phyloP scores from a whole-genome alignment of 108 stramenopile genomes.

The Schizochytrium sp. region DNA sequence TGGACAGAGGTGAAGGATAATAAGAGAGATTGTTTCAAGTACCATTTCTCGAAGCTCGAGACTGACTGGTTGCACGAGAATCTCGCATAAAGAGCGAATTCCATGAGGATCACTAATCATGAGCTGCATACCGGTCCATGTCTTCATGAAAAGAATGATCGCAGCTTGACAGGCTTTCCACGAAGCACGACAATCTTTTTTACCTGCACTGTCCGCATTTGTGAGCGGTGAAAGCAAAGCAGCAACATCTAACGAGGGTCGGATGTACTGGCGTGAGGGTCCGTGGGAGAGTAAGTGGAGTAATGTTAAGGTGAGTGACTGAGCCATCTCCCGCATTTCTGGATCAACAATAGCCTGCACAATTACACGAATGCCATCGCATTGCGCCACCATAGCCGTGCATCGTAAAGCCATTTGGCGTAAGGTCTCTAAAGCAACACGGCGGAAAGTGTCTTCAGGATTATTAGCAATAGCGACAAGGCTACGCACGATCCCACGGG shows the following conservation, averaged over 20 bases:
- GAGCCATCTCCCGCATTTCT: slow-evolving; percentile 19
- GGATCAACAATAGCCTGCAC: slow-evolving; percentile 53
- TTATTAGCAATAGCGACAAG: slow-evolving; percentile 23
- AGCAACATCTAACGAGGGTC: not conserved
- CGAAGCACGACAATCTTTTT: not conserved
- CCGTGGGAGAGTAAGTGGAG: slow-evolving; percentile 25
- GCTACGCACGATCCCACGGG: slow-evolving; percentile 17
- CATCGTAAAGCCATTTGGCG: slow-evolving; percentile 37
- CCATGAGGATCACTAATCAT: slow-evolving; percentile 22
- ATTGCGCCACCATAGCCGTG: slow-evolving; percentile 16
- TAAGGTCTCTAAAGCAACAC: slow-evolving; percentile 16
- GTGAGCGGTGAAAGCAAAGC: slow-evolving; percentile 58
- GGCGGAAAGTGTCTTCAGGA: slow-evolving; percentile 4
- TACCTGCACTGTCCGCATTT: slow-evolving; percentile 1
- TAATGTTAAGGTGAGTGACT: slow-evolving; percentile 33
- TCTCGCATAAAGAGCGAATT: slow-evolving; percentile 21
- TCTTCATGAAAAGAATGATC: slow-evolving; percentile 49
- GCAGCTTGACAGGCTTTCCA: slow-evolving; percentile 48
- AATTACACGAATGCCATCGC: slow-evolving; percentile 53
- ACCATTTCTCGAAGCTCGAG: slow-evolving; percentile 30
- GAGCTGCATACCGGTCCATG: slow-evolving; percentile 37
- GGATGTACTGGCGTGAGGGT: not conserved
- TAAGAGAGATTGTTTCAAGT: slow-evolving; percentile 18
- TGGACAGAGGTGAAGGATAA: not conserved
- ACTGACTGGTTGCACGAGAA: slow-evolving; percentile 56